Base-by-base conservation (phyloP, 495 filamentous ascomycete species). In the Hypoxylon fuscum region DNA sequence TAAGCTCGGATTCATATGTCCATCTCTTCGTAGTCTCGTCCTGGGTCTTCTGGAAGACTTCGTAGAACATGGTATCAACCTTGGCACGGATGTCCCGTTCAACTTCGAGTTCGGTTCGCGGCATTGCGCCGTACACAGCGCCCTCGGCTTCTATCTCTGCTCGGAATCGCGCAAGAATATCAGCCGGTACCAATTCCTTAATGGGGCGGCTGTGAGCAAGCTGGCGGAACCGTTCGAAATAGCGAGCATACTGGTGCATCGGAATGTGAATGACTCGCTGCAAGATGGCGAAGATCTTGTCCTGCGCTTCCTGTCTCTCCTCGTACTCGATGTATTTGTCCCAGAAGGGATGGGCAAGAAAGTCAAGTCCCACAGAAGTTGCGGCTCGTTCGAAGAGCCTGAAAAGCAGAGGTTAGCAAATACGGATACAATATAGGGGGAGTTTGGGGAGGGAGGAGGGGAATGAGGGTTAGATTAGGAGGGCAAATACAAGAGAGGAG, bases 291-390 rank as follows among this genome's bases (percentile, higher is more conserved):
- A 97, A 94, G 47, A 98, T 92, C 70, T 87, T 90, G 59, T 96
- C 91, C 25, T 90, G 85, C 0, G 90, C 89, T 69, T 97, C 92
- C 43, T 94, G 77, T 7, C 93, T 87, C 68, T 96, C 92, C 69
- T 98, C 95, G 67, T 93, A 98, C 67, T 97, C 95, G 49, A 98
- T 84, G 67, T 96, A 99, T 76, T 97, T 98, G 69, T 98, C 96
- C 95, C 95, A 99, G 80, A 99, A 97, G 0, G 92, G 92, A 70
- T 97, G 92, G 3, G 92, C 87, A 7, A 96, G 82, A 72, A 97
- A 99, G 75, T 99, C 95, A 25, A 97, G 82, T 12, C 96, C 95
- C 15, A 97, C 92, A 66, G 83, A 86, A 37, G 80, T 83, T 12
- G 92, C 93, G 47, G 88, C 95, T 68, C 96, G 89, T 74, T 98